Base-by-base conservation (phyloP, 2,329 filamentous ascomycete genomes). In the Parascedosporium putredinis region DNA sequence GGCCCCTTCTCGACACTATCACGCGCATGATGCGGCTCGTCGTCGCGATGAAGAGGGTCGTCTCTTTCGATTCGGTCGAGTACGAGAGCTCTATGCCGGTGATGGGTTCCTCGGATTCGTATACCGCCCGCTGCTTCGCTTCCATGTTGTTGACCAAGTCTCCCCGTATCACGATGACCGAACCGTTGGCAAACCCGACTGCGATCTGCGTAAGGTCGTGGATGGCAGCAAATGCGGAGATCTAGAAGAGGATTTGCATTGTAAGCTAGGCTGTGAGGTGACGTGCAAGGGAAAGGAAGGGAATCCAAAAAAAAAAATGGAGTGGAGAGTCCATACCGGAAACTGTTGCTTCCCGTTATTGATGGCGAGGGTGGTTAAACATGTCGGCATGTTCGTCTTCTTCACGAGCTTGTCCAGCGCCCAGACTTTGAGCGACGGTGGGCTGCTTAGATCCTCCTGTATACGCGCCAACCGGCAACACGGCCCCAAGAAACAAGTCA, bases 361-460 rank as follows among this genome's bases (percentile, higher is more conserved):
- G 55, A 98, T 84, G 20, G 76, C 81, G 47, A 96, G 69, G 1
- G 85, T 93, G 61, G 88, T 95, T 56, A 95, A 75, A 63, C 93
- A 97, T 34, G 84, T 87, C 14, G 93, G 93, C 54, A 84, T 73
- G 38, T 89, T 89, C 4, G 88, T 94, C 75, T 94, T 97, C 76
- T 93, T 97, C 57, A 95, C 88, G 3, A 84, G 76, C 67, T 90
- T 94, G 63, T 97, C 90, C 57, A 98, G 73, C 20, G 88, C 91
- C 93, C 93, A 98, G n/a, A 97, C 91, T 65, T 95, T 97, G 53
- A 98, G 68, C 18, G 91, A 77, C 0, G 93, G 91, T 58, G 97
- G 89, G 58, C 79, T 85, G 34, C 86, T 86, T 48, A 96, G 72
- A 60, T 97, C 90, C 67, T 98, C 93, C 67, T 84, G 27, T 31